Evolutionary conservation across 108 stramenopile species (phyloP).

Genomic region (Nitzschia sp.): DNA sequence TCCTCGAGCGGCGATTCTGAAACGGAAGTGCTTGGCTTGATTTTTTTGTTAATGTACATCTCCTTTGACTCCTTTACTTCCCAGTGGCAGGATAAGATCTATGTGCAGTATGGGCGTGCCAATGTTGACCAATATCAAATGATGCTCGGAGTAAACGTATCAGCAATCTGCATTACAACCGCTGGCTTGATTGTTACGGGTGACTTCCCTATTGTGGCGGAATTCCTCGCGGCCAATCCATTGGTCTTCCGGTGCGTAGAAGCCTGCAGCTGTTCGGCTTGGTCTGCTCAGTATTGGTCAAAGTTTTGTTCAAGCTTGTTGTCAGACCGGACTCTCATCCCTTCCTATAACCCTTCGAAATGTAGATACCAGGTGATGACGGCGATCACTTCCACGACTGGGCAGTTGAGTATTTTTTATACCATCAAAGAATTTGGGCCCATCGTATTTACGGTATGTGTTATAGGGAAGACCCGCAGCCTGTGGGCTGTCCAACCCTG

Average conservation of each 20-base stretch:
- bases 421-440: constrained; percentile 98
- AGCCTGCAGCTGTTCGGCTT: no score
- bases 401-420: constrained; percentile 96
- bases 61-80: constrained; percentile 97
- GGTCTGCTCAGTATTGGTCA: no score
- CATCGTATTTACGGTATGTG: constrained; percentile 97
- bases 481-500: no score
- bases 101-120: constrained; percentile 85
- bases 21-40: constrained; percentile 86
- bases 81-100: constrained; percentile 98
- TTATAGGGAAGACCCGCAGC: no score
- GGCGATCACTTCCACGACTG: constrained; percentile 93
- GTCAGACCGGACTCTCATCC: no score
- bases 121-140: constrained; percentile 96
- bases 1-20: constrained; percentile 45
- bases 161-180: constrained; percentile 92
- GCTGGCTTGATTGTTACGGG: constrained; percentile 87
- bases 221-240: constrained; percentile 91
- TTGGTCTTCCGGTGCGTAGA: no score
- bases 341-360: no score
- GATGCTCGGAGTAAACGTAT: constrained; percentile 98
- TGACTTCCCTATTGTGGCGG: constrained; percentile 88
- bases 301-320: no score
- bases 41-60: constrained; percentile 93
- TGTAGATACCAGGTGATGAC: constrained; percentile 93